These are phyloP conservation scores for Kondoa malvinella DNA, from an alignment of 768 basidiomycete genomes.

Conservation along the genomic window DNA sequence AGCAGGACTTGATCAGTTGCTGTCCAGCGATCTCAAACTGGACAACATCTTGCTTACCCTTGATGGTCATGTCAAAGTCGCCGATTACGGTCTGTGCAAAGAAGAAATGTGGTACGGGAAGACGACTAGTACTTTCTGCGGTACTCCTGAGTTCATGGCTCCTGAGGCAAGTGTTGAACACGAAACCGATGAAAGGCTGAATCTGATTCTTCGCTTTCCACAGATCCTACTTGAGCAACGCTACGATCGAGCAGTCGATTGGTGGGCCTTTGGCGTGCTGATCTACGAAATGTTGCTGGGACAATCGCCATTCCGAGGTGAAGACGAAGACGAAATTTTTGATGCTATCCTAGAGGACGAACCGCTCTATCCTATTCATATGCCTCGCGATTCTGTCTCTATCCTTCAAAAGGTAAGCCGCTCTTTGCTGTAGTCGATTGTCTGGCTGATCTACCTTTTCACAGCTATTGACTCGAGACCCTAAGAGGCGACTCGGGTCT, in stretches of 20 bases:
- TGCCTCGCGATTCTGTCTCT: conserved; percentile 93
- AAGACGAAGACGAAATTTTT: conserved; percentile 99
- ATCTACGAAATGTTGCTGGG: conserved; percentile 98
- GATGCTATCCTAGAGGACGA: conserved; percentile 98
- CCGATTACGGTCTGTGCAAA: conserved; percentile 97
- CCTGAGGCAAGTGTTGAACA: conserved; percentile 55
- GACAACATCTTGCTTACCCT: conserved; percentile 94
- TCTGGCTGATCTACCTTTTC: not conserved
- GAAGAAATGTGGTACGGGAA: conserved; percentile 96
- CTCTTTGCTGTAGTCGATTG: not conserved
- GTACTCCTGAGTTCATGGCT: conserved; percentile 99
- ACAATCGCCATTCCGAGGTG: conserved; percentile 96
- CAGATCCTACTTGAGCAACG: conserved; percentile 98
- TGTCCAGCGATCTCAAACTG: conserved; percentile 72
- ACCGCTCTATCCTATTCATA: conserved; percentile 94
- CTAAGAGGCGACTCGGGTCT: conserved; percentile 72
- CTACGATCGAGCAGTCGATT: conserved; percentile 95
- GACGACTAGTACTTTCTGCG: conserved; percentile 97
- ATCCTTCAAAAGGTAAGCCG: conserved; percentile 69
- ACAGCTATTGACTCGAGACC: conserved; percentile 82
- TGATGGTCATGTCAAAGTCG: conserved; percentile 96
- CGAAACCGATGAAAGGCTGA: not conserved
- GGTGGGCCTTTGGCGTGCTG: conserved; percentile 99
- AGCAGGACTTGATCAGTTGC: not conserved
- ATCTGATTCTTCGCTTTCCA: not conserved